Evolutionary conservation across 2,329 filamentous ascomycete species (phyloP), one percentile per base, ranked within the genome.

Genomic region (Hypoxylon sp.): DNA sequence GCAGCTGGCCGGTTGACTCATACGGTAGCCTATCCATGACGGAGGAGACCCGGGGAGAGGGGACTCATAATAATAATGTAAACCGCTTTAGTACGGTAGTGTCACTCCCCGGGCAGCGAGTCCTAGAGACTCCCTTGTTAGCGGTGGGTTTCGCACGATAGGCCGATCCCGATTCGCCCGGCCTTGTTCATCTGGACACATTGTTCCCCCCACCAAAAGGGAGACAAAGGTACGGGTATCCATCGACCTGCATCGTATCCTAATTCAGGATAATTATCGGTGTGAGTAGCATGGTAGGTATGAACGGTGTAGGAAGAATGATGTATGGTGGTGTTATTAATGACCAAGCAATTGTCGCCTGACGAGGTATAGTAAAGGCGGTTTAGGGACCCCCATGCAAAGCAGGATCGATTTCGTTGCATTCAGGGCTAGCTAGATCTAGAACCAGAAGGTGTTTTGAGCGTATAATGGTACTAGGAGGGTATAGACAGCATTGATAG

Each of bases 1-100:
- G 39, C 52, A 24, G 53, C 55, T 70, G 22, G 62, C 68, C 62
- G 65, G 55, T 70, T 70, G 68, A 70, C 68, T 70, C 68, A 70
- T 68, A 13, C 11, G 33, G 47, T 47, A 24, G 33, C 35, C 22
- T 29, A 53, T 52, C 61, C 60, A 62, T 62, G 61, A 70, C 64
- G 60, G 53, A 66, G 63, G 33, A 57, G 63, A 54, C 35, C 55
- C 58, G 56, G 64, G 47, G 37, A 35, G 63, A 65, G 50, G 55
- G 53, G 59, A 56, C 42, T 39, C n/a, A 35, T 58, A 46, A 47
- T 59, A 59, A 55, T 59, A 59, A 55, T 63, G 44, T n/a, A 33
- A 59, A 19, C 42, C 47, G 44, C 35, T 13, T 50, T 61, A 52
- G 42, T 22, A 22, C 19, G 19, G 19, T 66, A 59, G 35, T 39